Conservation (phyloP, 2,329 filamentous ascomycete species). For the Gaeumannomyces sp. region DNA sequence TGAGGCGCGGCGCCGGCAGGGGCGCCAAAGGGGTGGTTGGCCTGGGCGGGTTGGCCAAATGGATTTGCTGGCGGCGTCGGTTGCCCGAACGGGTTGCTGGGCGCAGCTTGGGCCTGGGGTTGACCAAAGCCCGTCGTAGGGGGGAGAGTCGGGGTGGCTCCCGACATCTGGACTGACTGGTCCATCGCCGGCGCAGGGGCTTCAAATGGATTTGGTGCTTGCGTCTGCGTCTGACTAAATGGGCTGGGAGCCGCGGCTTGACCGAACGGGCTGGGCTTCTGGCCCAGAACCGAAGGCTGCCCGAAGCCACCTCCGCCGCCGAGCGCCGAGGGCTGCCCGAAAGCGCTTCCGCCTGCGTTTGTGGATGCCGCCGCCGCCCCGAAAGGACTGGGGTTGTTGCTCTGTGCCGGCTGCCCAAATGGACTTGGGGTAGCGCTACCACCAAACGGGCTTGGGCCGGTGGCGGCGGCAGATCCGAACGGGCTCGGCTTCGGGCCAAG, state of each 20-base stretch:
- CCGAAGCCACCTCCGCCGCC: constrained; percentile 19
- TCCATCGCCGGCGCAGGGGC: constrained; percentile 18
- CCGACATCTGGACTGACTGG: constrained; percentile 25
- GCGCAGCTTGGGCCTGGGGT: constrained; percentile 14
- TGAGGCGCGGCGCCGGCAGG: not conserved
- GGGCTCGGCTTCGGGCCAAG: constrained; percentile 9
- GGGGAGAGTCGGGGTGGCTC: constrained; percentile 19
- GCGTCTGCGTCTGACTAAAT: constrained; percentile 20
- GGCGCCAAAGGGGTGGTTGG: constrained; percentile 7
- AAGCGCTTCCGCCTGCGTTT: not conserved
- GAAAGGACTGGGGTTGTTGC: constrained; percentile 13
- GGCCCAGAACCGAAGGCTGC: constrained; percentile 24
- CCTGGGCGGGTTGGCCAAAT: constrained; percentile 13
- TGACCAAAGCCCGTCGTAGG: constrained; percentile 24
- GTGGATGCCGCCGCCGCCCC: constrained; percentile 6
- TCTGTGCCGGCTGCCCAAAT: constrained; percentile 16
- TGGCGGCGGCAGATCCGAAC: not conserved
- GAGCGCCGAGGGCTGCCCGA: constrained; percentile 4
- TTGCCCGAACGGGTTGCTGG: constrained; percentile 23
- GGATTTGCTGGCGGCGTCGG: constrained; percentile 13
- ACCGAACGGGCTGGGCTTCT: constrained; percentile 26
- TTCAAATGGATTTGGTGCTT: not conserved
- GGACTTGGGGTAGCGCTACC: constrained; percentile 12
- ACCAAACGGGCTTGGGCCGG: not conserved
- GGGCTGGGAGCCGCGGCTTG: constrained; percentile 20